Conservation (phyloP, 2,329 filamentous ascomycete species). For the Fusarium decemcellulare region DNA sequence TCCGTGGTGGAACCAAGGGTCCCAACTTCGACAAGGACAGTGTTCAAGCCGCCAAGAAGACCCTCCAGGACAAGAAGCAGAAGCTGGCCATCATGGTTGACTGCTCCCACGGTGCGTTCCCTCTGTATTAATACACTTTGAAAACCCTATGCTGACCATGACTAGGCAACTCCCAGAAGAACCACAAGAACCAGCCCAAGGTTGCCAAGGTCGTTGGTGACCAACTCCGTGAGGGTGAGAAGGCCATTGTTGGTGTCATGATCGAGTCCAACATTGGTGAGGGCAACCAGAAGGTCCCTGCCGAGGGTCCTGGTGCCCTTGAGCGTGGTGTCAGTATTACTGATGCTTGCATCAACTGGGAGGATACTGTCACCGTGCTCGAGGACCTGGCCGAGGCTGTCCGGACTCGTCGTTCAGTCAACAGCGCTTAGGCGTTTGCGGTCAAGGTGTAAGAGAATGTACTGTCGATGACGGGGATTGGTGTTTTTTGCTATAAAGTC, state of each 20-base stretch:
- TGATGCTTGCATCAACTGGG: slow-evolving; percentile 96
- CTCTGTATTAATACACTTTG: slow-evolving; percentile 75
- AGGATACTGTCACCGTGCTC: slow-evolving; percentile 83
- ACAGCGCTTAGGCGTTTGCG: slow-evolving; percentile 51
- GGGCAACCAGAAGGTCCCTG: slow-evolving; percentile 87
- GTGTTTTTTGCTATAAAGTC: slow-evolving; percentile 24
- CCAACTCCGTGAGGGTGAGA: slow-evolving; percentile 90
- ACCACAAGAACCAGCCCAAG: slow-evolving; percentile 97
- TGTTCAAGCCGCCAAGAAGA: slow-evolving; percentile 84
- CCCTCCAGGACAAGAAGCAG: slow-evolving; percentile 85
- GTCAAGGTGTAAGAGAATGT: slow-evolving; percentile 30
- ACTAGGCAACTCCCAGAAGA: slow-evolving; percentile 93
- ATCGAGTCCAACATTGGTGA: slow-evolving; percentile 99
- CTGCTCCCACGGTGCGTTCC: slow-evolving; percentile 87
- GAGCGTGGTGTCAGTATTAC: slow-evolving; percentile 96
- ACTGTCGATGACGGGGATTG: slow-evolving; percentile 3
- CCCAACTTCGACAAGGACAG: slow-evolving; percentile 94
- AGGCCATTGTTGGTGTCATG: slow-evolving; percentile 95
- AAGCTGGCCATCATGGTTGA: slow-evolving; percentile 96
- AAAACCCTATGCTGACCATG: slow-evolving; percentile 9
- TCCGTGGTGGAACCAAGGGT: slow-evolving; percentile 90
- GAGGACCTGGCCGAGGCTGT: slow-evolving; percentile 91
- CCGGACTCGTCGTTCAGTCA: slow-evolving; percentile 76
- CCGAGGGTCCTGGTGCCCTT: slow-evolving; percentile 82
- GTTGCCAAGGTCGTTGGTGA: slow-evolving; percentile 87